phyloP scores from a whole-genome alignment of 768 basidiomycete genomes.

The Auriscalpium microsporum region DNA sequence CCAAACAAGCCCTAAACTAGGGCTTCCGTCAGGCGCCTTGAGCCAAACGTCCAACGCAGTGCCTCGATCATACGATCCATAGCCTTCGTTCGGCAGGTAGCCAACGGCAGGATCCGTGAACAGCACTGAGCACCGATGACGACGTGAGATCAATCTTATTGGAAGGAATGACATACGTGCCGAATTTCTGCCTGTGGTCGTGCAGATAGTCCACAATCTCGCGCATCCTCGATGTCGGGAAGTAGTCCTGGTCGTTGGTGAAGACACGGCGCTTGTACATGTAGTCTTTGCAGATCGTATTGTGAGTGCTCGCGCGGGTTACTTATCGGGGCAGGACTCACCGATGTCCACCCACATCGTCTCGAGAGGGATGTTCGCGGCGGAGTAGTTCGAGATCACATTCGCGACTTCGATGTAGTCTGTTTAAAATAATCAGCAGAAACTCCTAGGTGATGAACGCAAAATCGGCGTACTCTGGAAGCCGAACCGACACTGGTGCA shows the following conservation, averaged over 20 bases:
- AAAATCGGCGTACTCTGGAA: conserved; percentile 39
- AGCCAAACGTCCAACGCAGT: conserved; percentile 46
- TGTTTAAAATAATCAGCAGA: conserved; percentile 14
- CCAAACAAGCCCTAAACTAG: conserved; percentile 53
- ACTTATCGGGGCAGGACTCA: conserved; percentile 15
- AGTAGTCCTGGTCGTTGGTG: conserved; percentile 60
- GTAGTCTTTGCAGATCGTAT: conserved; percentile 37
- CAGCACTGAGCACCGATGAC: conserved; percentile 32
- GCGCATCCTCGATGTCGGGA: conserved; percentile 53
- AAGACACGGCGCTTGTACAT: conserved; percentile 62
- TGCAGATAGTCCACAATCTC: conserved; percentile 60
- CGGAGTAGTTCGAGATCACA: conserved; percentile 55
- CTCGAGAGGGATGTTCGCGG: conserved; percentile 56
- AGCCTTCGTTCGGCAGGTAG: conserved; percentile 36
- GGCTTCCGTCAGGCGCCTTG: conserved; percentile 52
- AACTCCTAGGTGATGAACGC: background rate
- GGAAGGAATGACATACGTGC: conserved; percentile 25
- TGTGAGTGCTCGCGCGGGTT: background rate
- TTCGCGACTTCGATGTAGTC: conserved; percentile 55
- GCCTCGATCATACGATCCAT: conserved; percentile 49
- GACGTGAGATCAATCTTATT: too few species aligned
- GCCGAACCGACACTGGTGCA: conserved; percentile 69
- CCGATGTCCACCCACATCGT: conserved; percentile 80
- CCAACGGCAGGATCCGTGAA: conserved; percentile 72
- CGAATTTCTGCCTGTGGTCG: conserved; percentile 46